A percentile compares a stretch with the other conserved stretches of the same genome.
These are phyloP conservation scores for Salinomyces thailandicus DNA, from an alignment of 2,329 filamentous ascomycete species.

Conservation along the genomic window DNA sequence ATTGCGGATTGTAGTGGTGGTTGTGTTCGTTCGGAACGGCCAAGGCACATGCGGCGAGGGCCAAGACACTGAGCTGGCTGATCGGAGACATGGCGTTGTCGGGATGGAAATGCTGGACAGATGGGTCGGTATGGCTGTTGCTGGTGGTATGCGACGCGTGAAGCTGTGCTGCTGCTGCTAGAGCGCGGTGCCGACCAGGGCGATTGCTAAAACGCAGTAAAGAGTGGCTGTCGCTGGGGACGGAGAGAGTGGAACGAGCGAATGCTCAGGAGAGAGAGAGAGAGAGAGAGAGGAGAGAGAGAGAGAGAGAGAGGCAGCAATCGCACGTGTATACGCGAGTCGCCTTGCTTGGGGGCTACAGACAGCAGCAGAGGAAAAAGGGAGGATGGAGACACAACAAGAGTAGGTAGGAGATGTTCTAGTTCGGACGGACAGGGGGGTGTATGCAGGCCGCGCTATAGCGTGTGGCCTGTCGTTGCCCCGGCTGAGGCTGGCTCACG, in stretches of 20 bases:
- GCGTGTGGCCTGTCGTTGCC: neutral
- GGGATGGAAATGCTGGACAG: conserved; percentile 11
- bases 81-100: conserved; percentile 26
- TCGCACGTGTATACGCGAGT: conserved; percentile 11
- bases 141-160: conserved; percentile 3
- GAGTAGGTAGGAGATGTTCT: neutral
- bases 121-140: conserved; percentile 2
- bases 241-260: conserved; percentile 31
- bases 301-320: conserved; percentile 22
- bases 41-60: conserved; percentile 31
- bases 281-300: no score
- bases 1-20: conserved; percentile 19
- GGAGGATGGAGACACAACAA: neutral
- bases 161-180: conserved; percentile 26
- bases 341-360: neutral
- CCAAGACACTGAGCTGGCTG: conserved; percentile 33
- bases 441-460: neutral
- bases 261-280: conserved; percentile 28
- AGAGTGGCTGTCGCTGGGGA: conserved; percentile 28
- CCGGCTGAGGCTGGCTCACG: neutral
- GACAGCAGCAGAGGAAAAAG: conserved; percentile 16
- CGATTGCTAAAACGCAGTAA: conserved; percentile 25
- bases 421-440: neutral
- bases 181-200: conserved; percentile 37
- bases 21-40: conserved; percentile 25